Evolutionary conservation across 176 grass and related monocot species (phyloP).

Genomic region (Oryza coarctata): DNA sequence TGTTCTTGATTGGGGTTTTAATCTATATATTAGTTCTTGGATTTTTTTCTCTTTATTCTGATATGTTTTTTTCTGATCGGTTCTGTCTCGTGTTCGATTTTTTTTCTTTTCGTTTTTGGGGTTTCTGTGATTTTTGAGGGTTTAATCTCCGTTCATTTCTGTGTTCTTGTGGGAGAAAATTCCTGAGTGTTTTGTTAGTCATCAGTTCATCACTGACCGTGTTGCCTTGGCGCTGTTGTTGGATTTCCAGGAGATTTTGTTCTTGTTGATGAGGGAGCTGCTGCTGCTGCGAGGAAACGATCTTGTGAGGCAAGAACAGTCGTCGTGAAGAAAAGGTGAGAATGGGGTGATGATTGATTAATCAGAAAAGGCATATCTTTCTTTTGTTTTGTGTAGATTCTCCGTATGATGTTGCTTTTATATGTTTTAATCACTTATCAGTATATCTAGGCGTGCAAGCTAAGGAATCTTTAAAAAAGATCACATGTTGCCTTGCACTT

Average conservation of each 20-base stretch:
- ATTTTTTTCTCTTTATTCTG: neutral
- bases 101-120: neutral
- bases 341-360: constrained; percentile 47
- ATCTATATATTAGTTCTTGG: neutral
- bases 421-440: constrained; percentile 21
- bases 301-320: constrained; percentile 15
- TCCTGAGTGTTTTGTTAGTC: neutral
- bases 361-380: constrained; percentile 22
- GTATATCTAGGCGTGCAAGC: constrained; percentile 31
- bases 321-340: constrained; percentile 41
- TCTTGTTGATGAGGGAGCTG: constrained; percentile 20
- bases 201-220: neutral
- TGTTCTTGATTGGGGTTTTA: neutral
- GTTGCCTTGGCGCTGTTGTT: neutral
- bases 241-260: constrained; percentile 27
- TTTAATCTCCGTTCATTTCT: constrained; percentile 6
- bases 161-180: neutral
- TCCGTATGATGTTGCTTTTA: constrained; percentile 12
- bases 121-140: neutral
- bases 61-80: neutral
- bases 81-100: neutral
- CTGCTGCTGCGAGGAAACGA: neutral
- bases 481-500: constrained; percentile 1
- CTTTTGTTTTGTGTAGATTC: constrained; percentile 32
- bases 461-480: constrained; percentile 19